These are phyloP conservation scores for Amanita rubescens DNA, from an alignment of 768 basidiomycete genomes.

Conservation along the genomic window DNA sequence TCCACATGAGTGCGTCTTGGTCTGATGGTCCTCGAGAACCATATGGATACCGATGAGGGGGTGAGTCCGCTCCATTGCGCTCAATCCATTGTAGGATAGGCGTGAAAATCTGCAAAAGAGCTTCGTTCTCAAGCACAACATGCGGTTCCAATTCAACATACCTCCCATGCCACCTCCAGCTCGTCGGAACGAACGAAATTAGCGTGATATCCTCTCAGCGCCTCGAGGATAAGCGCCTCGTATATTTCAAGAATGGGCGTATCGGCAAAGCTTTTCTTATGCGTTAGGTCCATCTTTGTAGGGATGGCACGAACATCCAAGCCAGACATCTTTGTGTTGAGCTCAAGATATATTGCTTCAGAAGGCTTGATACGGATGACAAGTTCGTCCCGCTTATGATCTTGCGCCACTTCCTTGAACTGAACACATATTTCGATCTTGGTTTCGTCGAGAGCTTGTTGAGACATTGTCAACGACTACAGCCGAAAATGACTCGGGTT, in stretches of 20 bases:
- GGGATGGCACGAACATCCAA: constrained; percentile 85
- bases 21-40: constrained; percentile 89
- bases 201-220: constrained; percentile 95
- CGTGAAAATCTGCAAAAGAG: constrained; percentile 73
- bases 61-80: constrained; percentile 54
- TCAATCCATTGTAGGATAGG: constrained; percentile 97
- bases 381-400: constrained; percentile 93
- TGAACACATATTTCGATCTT: constrained; percentile 98
- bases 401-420: constrained; percentile 93
- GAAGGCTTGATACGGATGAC: constrained; percentile 96
- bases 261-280: constrained; percentile 91
- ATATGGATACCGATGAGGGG: constrained; percentile 82
- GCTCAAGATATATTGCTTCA: constrained; percentile 94
- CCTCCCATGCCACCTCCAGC: constrained; percentile 97
- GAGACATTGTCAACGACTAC: not conserved
- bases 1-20: constrained; percentile 65
- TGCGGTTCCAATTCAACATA: constrained; percentile 24
- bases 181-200: constrained; percentile 99
- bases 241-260: constrained; percentile 93
- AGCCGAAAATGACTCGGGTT: not conserved
- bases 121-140: not conserved
- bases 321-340: constrained; percentile 94
- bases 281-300: constrained; percentile 97
- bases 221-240: constrained; percentile 91
- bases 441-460: constrained; percentile 87